Conservation (phyloP, 1,284 basidiomycete genomes). For the Afroboletus lepidellus region DNA sequence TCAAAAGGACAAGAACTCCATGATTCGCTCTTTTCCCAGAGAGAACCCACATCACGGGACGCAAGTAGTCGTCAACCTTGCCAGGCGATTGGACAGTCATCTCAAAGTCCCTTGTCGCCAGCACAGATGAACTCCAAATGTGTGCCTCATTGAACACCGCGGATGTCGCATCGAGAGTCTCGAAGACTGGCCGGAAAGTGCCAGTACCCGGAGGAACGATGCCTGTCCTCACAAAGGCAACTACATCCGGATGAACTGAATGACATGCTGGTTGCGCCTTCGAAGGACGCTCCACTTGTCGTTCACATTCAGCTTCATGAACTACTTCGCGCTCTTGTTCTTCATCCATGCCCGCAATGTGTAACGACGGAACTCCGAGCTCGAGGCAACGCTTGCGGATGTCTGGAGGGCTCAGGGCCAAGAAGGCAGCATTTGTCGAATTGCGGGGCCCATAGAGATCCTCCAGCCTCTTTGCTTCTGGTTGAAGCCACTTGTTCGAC, state of each 20-base stretch:
- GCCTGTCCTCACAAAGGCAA: constrained; percentile 27
- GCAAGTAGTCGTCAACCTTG: constrained; percentile 35
- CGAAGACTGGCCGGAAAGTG: constrained; percentile 15
- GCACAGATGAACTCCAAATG: constrained; percentile 23
- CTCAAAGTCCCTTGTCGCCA: constrained; percentile 35
- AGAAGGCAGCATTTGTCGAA: not conserved
- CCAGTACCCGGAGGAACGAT: not conserved
- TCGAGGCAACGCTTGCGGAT: constrained; percentile 29
- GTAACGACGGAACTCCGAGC: constrained; percentile 28
- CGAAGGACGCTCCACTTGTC: constrained; percentile 37
- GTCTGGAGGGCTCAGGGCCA: constrained; percentile 13
- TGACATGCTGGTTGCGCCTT: constrained; percentile 25
- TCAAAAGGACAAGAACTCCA: constrained; percentile 38
- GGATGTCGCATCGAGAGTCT: constrained; percentile 14
- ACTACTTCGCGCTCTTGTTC: constrained; percentile 51
- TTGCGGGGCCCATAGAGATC: constrained; percentile 34
- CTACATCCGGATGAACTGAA: constrained; percentile 20
- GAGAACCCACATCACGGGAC: constrained; percentile 46
- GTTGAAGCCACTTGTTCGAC: constrained; percentile 36
- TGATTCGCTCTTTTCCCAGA: constrained; percentile 17
- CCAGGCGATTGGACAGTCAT: constrained; percentile 1
- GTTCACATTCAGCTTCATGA: constrained; percentile 44
- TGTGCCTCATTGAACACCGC: constrained; percentile 2
- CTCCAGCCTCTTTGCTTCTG: constrained; percentile 40
- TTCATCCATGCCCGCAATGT: constrained; percentile 37